Conservation (phyloP, 2,329 filamentous ascomycete genomes). For the Elsinoe ampelina region DNA sequence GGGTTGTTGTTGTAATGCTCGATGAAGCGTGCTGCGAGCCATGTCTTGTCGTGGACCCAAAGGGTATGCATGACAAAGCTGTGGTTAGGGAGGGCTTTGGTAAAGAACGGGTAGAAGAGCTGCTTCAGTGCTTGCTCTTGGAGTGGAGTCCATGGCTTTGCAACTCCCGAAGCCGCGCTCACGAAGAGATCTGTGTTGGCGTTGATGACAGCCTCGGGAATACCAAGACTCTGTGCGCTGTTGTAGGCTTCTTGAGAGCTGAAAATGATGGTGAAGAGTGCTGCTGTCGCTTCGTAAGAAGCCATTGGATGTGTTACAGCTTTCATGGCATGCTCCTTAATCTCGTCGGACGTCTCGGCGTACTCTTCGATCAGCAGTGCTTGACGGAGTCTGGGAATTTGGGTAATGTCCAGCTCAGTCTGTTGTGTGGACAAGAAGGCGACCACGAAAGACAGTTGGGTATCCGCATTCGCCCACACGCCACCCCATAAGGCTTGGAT, state of each 20-base stretch:
- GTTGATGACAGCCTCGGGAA: slow-evolving; percentile 53
- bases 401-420: slow-evolving; percentile 70
- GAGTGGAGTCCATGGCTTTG: slow-evolving; percentile 66
- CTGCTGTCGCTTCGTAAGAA: slow-evolving; percentile 71
- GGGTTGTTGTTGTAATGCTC: slow-evolving; percentile 64
- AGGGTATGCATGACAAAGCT: slow-evolving; percentile 85
- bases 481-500: slow-evolving; percentile 88
- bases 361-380: slow-evolving; percentile 64
- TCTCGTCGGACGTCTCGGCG: slow-evolving; percentile 48
- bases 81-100: slow-evolving; percentile 66
- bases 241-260: slow-evolving; percentile 49
- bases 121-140: slow-evolving; percentile 67
- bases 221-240: slow-evolving; percentile 45
- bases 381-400: slow-evolving; percentile 70
- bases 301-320: slow-evolving; percentile 80
- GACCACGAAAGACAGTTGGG: slow-evolving; percentile 87
- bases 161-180: slow-evolving; percentile 66
- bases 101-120: slow-evolving; percentile 73
- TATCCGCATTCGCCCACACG: slow-evolving; percentile 70
- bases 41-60: slow-evolving; percentile 83
- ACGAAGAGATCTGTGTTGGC: slow-evolving; percentile 72
- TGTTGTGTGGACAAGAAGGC: slow-evolving; percentile 71
- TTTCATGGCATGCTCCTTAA: slow-evolving; percentile 51
- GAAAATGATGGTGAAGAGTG: slow-evolving; percentile 55
- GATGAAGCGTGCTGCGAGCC: slow-evolving; percentile 73